Evolutionary conservation across 225 moss, liverwort and hornwort species (phyloP), one percentile per base, ranked within the genome.

Genomic region (Sphagnum tenellum): DNA sequence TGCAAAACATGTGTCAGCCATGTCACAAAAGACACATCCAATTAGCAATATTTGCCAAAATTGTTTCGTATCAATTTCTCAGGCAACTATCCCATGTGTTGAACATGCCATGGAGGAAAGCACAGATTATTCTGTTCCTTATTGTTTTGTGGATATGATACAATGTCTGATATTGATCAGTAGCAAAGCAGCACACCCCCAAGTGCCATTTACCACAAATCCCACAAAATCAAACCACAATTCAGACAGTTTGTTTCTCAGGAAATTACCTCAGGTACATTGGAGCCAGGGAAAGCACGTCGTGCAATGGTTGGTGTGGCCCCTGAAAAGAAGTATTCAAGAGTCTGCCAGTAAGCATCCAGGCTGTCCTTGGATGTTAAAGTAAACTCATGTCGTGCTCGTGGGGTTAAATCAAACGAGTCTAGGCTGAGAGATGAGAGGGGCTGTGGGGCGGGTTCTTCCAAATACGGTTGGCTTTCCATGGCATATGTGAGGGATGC

Each of bases 261-360:
- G 29, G 29, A 45, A 62, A 51, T 49, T 49, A 93, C 92, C 89
- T 98, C 98, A 54, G 93, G 98, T 70, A 98, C 98, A 77, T 79
- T 98, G 52, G 86, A 74, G 71, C 98, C 98, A 55, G 98, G 98
- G 73, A 98, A 98, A 10, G 88, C 82, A 79, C 77, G 83, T 76
- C 92, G 85, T 74, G 90, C 98, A 77, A 89, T 83, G 46, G 78
- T 73, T 52, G 98, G 67, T 67, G 86, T 82, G 47, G 93, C 89
- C 55, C 93, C 98, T 66, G 90, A 90, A 59, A 83, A 98, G 64
- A 89, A 93, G 69, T 88, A 93, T 69, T 98, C 98, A 47, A 98
- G 76, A 46, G 90, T 98, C 74, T 98, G 98, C 98, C 98, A 98
- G 72, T 91, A 98, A 50, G 83, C 86, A 67, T 93, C 93, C 78